Evolutionary conservation across 768 basidiomycete species (phyloP).

Genomic region (Obba rivulosa): DNA sequence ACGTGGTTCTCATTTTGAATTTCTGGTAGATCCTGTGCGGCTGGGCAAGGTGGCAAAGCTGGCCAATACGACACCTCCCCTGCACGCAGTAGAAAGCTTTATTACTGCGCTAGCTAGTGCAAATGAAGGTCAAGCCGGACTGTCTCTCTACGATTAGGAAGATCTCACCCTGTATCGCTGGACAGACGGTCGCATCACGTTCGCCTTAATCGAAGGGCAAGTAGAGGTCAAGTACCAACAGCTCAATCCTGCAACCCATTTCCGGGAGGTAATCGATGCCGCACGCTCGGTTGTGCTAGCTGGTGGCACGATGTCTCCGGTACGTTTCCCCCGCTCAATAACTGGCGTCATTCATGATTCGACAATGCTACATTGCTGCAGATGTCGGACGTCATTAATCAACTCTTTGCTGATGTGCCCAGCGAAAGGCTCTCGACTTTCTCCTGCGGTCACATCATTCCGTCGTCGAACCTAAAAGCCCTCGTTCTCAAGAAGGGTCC

Average conservation of each 20-base stretch:
- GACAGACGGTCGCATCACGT: conserved; percentile 70
- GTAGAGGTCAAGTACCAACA: conserved; percentile 86
- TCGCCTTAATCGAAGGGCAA: conserved; percentile 34
- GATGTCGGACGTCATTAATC: conserved; percentile 83
- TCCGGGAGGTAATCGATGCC: conserved; percentile 74
- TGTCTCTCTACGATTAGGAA: no score
- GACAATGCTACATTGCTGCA: conserved; percentile 24
- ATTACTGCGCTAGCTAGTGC: conserved; percentile 71
- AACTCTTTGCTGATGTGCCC: conserved; percentile 69
- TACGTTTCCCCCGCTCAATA: conserved; percentile 29
- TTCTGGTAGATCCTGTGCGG: conserved; percentile 17
- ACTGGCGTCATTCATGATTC: conserved; percentile 4
- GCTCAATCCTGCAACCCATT: conserved; percentile 85
- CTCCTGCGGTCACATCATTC: conserved; percentile 91
- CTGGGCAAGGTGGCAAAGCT: conserved; percentile 20
- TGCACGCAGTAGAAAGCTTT: conserved; percentile 79
- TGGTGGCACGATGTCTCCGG: conserved; percentile 99
- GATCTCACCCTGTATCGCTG: background rate
- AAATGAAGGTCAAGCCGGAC: conserved; percentile 51
- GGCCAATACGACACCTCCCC: conserved; percentile 54
- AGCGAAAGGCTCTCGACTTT: conserved; percentile 65
- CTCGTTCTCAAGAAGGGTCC: conserved; percentile 75
- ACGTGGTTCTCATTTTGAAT: no score
- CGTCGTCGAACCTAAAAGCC: conserved; percentile 69
- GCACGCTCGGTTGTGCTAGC: conserved; percentile 87